phyloP scores from a whole-genome alignment of 768 basidiomycete species.

The Hebeloma cylindrosporum region DNA sequence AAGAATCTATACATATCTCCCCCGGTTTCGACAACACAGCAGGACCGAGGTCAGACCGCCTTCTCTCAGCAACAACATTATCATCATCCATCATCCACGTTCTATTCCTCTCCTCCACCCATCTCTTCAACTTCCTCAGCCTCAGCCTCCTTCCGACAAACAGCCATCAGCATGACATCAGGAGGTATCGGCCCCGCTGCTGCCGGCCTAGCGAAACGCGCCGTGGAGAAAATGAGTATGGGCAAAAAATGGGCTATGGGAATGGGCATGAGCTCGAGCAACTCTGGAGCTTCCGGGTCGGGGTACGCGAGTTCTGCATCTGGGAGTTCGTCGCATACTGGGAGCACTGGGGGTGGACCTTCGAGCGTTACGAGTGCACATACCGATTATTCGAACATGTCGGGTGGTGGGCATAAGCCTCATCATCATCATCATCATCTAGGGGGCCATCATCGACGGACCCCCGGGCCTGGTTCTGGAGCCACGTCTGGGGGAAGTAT shows the following conservation, averaged over 20 bases:
- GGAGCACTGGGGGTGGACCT: too few species aligned
- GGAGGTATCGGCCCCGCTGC: constrained; percentile 68
- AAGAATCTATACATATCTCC: background rate
- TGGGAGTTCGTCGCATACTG: too few species aligned
- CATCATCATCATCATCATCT: background rate
- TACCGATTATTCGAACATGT: too few species aligned
- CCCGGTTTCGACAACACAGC: too few species aligned
- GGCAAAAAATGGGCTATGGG: constrained; percentile 56
- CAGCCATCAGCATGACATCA: constrained; percentile 72
- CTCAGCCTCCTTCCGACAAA: constrained; percentile 46
- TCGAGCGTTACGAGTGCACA: too few species aligned
- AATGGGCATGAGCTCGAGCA: constrained; percentile 37
- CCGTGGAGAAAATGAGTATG: constrained; percentile 77
- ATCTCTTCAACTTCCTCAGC: constrained; percentile 18
- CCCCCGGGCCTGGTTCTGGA: too few species aligned
- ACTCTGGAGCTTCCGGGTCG: too few species aligned
- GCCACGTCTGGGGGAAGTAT: too few species aligned
- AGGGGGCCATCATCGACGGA: too few species aligned
- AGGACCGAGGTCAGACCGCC: constrained; percentile 8
- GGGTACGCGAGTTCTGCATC: too few species aligned
- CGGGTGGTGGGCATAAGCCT: background rate
- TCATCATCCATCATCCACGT: constrained; percentile 26
- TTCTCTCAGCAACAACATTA: constrained; percentile 10
- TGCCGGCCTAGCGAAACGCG: constrained; percentile 72
- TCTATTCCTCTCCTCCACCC: too few species aligned